Evolutionary conservation across 2,329 filamentous ascomycete species (phyloP).

Genomic region (Botryotinia convoluta): DNA sequence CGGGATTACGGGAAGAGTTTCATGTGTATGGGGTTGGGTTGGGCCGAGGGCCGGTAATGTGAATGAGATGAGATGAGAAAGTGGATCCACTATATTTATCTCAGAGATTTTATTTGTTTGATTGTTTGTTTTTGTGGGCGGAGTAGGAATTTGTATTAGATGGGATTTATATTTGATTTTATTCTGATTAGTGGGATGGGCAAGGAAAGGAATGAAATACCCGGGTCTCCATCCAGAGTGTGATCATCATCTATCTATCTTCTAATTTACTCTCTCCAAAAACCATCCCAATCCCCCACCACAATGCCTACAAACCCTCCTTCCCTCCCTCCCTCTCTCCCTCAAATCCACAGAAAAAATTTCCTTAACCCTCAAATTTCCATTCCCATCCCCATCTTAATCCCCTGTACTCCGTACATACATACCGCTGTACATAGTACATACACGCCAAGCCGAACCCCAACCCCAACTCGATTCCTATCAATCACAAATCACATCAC

Average conservation of each 20-base stretch:
- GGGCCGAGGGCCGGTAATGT: neutral
- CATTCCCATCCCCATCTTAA: neutral
- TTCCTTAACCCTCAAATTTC: neutral
- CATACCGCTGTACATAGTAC: neutral
- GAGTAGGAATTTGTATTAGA: neutral
- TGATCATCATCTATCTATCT: neutral
- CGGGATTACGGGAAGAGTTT: constrained; percentile 7
- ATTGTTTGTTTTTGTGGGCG: neutral
- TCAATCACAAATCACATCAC: neutral
- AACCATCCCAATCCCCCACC: neutral
- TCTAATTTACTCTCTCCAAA: neutral
- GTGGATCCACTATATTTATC: neutral
- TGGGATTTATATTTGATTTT: too few relatives aligned
- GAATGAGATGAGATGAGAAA: neutral
- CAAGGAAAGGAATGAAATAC: neutral
- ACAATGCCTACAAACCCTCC: neutral
- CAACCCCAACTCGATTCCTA: neutral
- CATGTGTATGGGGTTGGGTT: neutral
- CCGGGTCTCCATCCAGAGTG: neutral
- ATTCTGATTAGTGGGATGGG: neutral
- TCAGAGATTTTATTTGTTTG: neutral
- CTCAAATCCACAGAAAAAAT: neutral
- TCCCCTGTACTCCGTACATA: neutral
- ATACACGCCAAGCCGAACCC: neutral
- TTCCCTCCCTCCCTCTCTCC: neutral